These are phyloP conservation scores for Blastomyces gilchristii DNA, from an alignment of 2,329 filamentous ascomycete species.

Conservation along the genomic window DNA sequence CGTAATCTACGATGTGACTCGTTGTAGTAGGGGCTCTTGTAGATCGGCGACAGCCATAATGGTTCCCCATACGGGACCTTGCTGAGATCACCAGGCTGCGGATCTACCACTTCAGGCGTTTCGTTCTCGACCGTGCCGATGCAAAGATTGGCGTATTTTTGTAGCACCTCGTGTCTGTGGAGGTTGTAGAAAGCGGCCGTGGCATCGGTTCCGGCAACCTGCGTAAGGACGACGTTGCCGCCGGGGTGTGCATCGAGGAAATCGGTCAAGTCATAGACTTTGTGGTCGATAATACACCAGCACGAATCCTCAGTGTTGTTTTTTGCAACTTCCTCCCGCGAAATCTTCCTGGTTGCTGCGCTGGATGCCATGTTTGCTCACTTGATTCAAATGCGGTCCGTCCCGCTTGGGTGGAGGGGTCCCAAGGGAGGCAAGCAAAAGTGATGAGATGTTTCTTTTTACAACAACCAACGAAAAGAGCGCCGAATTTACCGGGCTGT, in stretches of 20 bases:
- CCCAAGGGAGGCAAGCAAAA: not conserved
- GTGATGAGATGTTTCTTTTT: not conserved
- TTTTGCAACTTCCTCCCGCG: slow-evolving; percentile 55
- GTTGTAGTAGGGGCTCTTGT: slow-evolving; percentile 51
- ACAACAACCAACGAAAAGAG: not conserved
- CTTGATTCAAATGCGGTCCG: not conserved
- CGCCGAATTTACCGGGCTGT: not conserved
- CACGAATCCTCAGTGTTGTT: slow-evolving; percentile 66
- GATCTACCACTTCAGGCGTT: slow-evolving; percentile 61
- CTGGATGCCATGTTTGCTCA: slow-evolving; percentile 1
- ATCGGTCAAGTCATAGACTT: slow-evolving; percentile 76
- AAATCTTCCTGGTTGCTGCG: slow-evolving; percentile 19
- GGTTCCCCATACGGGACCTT: slow-evolving; percentile 76
- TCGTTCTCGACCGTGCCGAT: slow-evolving; percentile 68
- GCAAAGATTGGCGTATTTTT: slow-evolving; percentile 64
- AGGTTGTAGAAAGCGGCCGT: slow-evolving; percentile 84
- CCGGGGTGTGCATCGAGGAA: slow-evolving; percentile 80
- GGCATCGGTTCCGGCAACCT: slow-evolving; percentile 72
- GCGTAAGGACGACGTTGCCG: slow-evolving; percentile 65
- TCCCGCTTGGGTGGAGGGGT: not conserved
- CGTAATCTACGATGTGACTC: slow-evolving; percentile 50
- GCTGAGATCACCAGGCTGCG: slow-evolving; percentile 60
- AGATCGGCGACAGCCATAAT: slow-evolving; percentile 47
- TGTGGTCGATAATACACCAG: slow-evolving; percentile 78
- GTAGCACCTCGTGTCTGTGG: slow-evolving; percentile 78